These are phyloP conservation scores for Pseudocercospora vitis DNA, from an alignment of 2,329 filamentous ascomycete species.

Conservation along the genomic window DNA sequence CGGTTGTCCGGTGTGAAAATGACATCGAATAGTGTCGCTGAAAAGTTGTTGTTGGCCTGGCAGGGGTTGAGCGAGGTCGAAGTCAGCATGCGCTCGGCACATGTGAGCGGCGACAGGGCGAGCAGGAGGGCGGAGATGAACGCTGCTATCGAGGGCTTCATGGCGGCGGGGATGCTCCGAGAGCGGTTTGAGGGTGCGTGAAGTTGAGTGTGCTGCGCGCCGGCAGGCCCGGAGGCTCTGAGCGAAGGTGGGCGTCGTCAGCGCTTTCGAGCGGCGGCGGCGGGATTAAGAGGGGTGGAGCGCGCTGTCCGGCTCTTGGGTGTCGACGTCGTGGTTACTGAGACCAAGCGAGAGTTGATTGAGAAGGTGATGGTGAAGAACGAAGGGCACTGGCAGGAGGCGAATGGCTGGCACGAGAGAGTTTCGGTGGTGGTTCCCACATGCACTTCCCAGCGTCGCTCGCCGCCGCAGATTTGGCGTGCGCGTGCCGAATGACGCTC, in stretches of 20 bases:
- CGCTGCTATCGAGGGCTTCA: conserved; percentile 32
- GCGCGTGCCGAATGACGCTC: conserved; percentile 10
- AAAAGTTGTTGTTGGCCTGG: conserved; percentile 80
- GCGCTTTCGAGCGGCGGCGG: conserved; percentile 14
- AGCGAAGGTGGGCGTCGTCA: conserved; percentile 25
- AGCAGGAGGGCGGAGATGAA: conserved; percentile 36
- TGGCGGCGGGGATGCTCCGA: conserved; percentile 23
- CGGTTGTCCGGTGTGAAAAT: conserved; percentile 73
- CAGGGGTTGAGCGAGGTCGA: conserved; percentile 84
- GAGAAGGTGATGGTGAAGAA: neutral
- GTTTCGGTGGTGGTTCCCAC: conserved; percentile 9
- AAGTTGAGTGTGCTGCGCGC: conserved; percentile 16
- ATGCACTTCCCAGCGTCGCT: conserved; percentile 4
- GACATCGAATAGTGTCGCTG: conserved; percentile 85
- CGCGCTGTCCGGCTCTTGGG: conserved; percentile 4
- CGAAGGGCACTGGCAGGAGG: conserved; percentile 5
- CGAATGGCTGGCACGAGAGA: conserved; percentile 5
- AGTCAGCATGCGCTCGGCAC: conserved; percentile 67
- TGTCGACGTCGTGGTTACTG: conserved; percentile 2
- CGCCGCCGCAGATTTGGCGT: conserved; percentile 8
- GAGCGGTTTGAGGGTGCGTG: conserved; percentile 4
- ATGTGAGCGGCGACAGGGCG: conserved; percentile 47
- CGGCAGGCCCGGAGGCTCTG: conserved; percentile 20
- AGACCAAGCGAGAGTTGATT: conserved; percentile 11
- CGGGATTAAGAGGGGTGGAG: conserved; percentile 1